Conservation (phyloP, 768 basidiomycete genomes). For the Amanita thiersii region DNA sequence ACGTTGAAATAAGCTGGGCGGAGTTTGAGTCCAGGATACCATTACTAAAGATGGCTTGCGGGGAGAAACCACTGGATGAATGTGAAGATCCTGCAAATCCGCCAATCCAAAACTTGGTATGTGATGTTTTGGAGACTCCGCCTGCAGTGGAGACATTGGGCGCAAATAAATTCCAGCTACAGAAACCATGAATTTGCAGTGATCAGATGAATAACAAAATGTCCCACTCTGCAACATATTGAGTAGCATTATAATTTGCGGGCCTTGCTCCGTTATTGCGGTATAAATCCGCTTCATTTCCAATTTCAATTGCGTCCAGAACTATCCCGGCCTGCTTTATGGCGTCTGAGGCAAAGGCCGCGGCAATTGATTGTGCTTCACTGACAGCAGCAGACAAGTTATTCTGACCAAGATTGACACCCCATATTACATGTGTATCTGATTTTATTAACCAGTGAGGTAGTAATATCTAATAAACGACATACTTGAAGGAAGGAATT, state of each 20-base stretch:
- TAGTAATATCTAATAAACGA: conserved; percentile 7
- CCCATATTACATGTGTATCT: conserved; percentile 63
- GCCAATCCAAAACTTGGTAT: conserved; percentile 37
- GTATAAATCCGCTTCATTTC: conserved; percentile 58
- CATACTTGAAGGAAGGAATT: conserved; percentile 42
- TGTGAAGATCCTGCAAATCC: conserved; percentile 46
- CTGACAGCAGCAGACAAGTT: conserved; percentile 43
- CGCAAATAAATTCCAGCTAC: conserved; percentile 50
- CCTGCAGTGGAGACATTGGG: conserved; percentile 35
- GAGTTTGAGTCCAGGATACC: conserved; percentile 41
- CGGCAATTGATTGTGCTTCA: conserved; percentile 37
- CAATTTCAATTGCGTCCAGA: conserved; percentile 53
- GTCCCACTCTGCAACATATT: conserved; percentile 45
- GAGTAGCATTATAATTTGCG: conserved; percentile 26
- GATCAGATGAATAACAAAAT: background rate
- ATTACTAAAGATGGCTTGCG: conserved; percentile 45
- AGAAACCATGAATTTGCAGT: background rate
- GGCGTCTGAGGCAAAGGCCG: conserved; percentile 35
- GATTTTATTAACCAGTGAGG: background rate
- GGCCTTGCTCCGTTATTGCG: conserved; percentile 32
- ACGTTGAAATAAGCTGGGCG: conserved; percentile 48
- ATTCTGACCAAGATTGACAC: conserved; percentile 51
- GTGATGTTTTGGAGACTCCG: conserved; percentile 26
- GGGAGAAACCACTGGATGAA: conserved; percentile 43
- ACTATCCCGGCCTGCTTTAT: conserved; percentile 32